A percentile compares a stretch with the other conserved stretches of the same genome.
Conservation (phyloP, 176 grass and related monocot species). For the Melocanna baccifera region DNA sequence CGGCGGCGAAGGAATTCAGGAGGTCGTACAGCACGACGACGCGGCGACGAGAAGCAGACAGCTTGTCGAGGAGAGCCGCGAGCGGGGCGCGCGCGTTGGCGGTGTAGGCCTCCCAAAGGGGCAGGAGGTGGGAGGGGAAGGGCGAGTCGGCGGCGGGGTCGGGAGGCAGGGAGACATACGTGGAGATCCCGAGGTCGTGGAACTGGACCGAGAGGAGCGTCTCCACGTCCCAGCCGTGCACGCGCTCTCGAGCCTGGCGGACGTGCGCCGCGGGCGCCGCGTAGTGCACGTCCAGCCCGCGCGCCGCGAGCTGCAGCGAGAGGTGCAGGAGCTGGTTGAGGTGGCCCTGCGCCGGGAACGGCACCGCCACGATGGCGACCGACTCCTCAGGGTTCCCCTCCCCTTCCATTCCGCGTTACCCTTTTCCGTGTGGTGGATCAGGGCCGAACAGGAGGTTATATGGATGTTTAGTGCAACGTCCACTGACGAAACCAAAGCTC, state of each 20-base stretch:
- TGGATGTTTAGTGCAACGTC: not conserved
- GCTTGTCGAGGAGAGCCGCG: slow-evolving; percentile 24
- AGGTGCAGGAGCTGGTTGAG: slow-evolving; percentile 77
- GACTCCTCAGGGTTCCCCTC: not conserved
- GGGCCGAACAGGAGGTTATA: not conserved
- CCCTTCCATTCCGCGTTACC: not conserved
- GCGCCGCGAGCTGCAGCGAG: slow-evolving; percentile 44
- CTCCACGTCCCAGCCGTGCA: not conserved
- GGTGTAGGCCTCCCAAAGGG: slow-evolving; percentile 25
- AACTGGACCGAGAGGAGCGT: not conserved
- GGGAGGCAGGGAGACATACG: slow-evolving; percentile 26
- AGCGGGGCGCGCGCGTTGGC: slow-evolving; percentile 34
- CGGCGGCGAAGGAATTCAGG: slow-evolving; percentile 29
- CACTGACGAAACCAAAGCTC: not conserved
- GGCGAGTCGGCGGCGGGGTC: not conserved
- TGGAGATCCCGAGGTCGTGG: slow-evolving; percentile 32
- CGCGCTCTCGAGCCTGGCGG: not conserved
- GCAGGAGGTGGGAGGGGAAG: slow-evolving; percentile 30
- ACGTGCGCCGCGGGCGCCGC: slow-evolving; percentile 23
- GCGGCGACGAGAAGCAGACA: slow-evolving; percentile 33
- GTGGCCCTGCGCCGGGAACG: slow-evolving; percentile 72
- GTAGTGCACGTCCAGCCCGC: slow-evolving; percentile 43
- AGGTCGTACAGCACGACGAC: slow-evolving; percentile 48
- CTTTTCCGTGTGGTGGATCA: not conserved
- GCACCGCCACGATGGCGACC: slow-evolving; percentile 51